A percentile compares a stretch with the other conserved stretches of the same genome.
These are phyloP conservation scores for Colletotrichum lindemuthianum DNA, from an alignment of 2,329 filamentous ascomycete species.

Conservation along the genomic window DNA sequence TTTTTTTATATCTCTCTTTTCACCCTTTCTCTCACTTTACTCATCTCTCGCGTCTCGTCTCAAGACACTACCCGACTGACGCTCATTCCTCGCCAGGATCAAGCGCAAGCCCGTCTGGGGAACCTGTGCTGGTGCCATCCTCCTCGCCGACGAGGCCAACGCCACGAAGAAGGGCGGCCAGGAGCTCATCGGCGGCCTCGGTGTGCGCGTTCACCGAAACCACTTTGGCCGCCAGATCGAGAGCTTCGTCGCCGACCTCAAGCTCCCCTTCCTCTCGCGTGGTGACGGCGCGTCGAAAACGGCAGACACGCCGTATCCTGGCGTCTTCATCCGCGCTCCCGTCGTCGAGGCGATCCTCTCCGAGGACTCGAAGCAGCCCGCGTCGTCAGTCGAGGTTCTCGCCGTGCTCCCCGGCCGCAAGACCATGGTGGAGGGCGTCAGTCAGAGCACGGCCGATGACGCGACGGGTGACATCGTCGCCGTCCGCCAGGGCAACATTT, in stretches of 20 bases:
- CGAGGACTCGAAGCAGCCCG: conserved; percentile 40
- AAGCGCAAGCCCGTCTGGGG: conserved; percentile 89
- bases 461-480: conserved; percentile 82
- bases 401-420: conserved; percentile 59
- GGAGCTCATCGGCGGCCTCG: conserved; percentile 90
- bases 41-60: background rate
- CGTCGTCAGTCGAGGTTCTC: conserved; percentile 58
- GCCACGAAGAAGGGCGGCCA: conserved; percentile 91
- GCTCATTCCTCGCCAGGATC: conserved; percentile 59
- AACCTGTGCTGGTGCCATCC: conserved; percentile 92
- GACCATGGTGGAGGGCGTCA: conserved; percentile 47
- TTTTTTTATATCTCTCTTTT: background rate
- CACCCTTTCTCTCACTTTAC: background rate
- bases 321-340: conserved; percentile 93
- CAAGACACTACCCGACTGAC: conserved; percentile 11
- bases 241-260: conserved; percentile 82
- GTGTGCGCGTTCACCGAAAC: conserved; percentile 91
- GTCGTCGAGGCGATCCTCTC: conserved; percentile 85
- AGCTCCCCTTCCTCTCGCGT: conserved; percentile 74
- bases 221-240: conserved; percentile 95
- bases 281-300: conserved; percentile 39
- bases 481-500: conserved; percentile 88
- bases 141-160: conserved; percentile 89
- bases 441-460: conserved; percentile 50
- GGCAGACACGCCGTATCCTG: conserved; percentile 69